These are phyloP conservation scores for Pseudozyma thailandica DNA, from an alignment of 1,284 basidiomycete species.

Conservation along the genomic window DNA sequence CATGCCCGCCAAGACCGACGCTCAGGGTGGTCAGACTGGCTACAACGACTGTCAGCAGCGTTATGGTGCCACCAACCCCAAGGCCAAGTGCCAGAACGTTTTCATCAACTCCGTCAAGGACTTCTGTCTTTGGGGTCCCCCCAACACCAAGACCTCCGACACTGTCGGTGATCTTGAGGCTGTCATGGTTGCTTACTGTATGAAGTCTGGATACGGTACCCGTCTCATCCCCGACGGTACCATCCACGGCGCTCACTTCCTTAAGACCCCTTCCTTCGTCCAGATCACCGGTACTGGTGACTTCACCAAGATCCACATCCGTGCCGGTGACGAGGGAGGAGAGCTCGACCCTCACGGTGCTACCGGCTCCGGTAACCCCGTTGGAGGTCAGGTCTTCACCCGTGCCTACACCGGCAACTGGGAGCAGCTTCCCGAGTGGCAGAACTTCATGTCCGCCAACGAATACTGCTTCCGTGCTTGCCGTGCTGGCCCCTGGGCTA, in stretches of 20 bases:
- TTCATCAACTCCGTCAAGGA: constrained; percentile 64
- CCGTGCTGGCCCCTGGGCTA: constrained; percentile 51
- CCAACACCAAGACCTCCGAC: constrained; percentile 29
- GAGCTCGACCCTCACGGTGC: constrained; percentile 68
- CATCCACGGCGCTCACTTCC: constrained; percentile 78
- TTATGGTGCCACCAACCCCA: constrained; percentile 53
- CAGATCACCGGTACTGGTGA: constrained; percentile 75
- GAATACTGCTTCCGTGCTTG: constrained; percentile 67
- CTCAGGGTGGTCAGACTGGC: constrained; percentile 57
- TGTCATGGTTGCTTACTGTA: constrained; percentile 78
- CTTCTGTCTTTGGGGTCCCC: constrained; percentile 65
- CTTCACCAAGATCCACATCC: constrained; percentile 68
- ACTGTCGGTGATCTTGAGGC: constrained; percentile 70
- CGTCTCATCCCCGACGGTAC: constrained; percentile 81
- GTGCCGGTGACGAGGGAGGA: constrained; percentile 64
- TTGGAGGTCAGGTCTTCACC: constrained; percentile 60
- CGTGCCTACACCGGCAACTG: constrained; percentile 56
- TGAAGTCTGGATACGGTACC: constrained; percentile 71
- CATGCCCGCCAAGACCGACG: constrained; percentile 60
- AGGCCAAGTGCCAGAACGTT: constrained; percentile 65
- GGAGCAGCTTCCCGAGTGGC: constrained; percentile 65
- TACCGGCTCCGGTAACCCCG: constrained; percentile 59
- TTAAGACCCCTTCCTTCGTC: constrained; percentile 76
- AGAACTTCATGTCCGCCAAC: constrained; percentile 62
- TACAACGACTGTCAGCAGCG: constrained; percentile 63